Conservation (phyloP, 257 asterid species). For the Salvia hispanica region DNA sequence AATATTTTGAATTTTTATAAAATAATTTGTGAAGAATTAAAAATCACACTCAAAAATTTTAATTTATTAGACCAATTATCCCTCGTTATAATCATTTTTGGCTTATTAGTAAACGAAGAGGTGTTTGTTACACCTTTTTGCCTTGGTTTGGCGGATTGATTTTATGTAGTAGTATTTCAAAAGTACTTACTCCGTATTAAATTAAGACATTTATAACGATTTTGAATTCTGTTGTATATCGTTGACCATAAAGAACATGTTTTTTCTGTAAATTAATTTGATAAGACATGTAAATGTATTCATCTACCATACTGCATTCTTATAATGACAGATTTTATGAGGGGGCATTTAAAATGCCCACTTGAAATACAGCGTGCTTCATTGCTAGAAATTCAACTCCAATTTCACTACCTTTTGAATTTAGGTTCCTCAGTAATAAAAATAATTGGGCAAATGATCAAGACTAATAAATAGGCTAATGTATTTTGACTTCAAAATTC, state of each 20-base stretch:
- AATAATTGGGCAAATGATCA: no score
- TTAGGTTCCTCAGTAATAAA: not conserved
- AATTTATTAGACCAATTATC: no score
- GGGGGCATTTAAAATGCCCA: constrained; percentile 18
- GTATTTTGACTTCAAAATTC: no score
- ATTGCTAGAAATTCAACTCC: not conserved
- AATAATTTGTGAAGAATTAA: no score
- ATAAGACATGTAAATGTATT: not conserved
- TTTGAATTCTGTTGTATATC: not conserved
- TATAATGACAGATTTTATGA: constrained; percentile 22
- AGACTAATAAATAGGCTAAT: no score
- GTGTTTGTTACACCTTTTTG: not conserved
- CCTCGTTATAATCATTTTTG: not conserved
- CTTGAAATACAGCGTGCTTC: not conserved
- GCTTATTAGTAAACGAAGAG: not conserved
- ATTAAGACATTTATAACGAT: constrained; percentile 3
- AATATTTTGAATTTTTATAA: no score
- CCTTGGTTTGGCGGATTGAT: not conserved
- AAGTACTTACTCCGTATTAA: no score
- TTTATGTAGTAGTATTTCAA: not conserved
- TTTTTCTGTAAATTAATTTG: not conserved
- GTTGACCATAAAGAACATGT: not conserved
- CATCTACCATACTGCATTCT: constrained; percentile 6
- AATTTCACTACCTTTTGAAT: not conserved
- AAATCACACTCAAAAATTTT: not conserved